Percentiles rank a stretch among this genome's conserved stretches.
Conservation (phyloP, 768 basidiomycete species). For the Coprinopsis sp. region DNA sequence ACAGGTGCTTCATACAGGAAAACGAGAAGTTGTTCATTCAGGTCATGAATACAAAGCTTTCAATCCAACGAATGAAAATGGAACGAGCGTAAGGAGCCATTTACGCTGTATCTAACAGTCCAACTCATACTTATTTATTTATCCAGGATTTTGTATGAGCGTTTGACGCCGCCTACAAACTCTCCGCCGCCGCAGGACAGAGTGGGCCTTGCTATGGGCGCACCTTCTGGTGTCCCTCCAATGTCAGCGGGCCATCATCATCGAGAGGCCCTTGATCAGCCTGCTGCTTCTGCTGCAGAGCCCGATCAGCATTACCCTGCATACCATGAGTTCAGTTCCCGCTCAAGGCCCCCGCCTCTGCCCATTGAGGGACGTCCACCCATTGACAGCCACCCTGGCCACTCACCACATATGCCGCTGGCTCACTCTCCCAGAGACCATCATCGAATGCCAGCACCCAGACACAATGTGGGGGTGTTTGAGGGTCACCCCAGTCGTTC, state of each 20-base stretch:
- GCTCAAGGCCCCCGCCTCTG: too few relatives aligned
- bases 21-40: slow-evolving; percentile 86
- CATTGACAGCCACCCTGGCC: slow-evolving; percentile 44
- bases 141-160: slow-evolving; percentile 68
- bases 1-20: slow-evolving; percentile 47
- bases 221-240: slow-evolving; percentile 29
- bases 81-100: slow-evolving; percentile 72
- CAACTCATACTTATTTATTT: slow-evolving; percentile 14
- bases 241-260: slow-evolving; percentile 28
- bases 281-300: slow-evolving; percentile 37
- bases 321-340: slow-evolving; percentile 8
- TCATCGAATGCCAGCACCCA: slow-evolving; percentile 43
- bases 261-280: slow-evolving; percentile 37
- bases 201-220: slow-evolving; percentile 25
- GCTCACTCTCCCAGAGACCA: slow-evolving; percentile 44
- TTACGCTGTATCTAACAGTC: slow-evolving; percentile 16
- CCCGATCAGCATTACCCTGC: slow-evolving; percentile 30
- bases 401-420: slow-evolving; percentile 35
- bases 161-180: slow-evolving; percentile 57
- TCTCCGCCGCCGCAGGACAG: slow-evolving; percentile 48
- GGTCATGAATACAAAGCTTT: slow-evolving; percentile 72
- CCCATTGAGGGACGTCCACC: slow-evolving; percentile 45
- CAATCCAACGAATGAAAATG: slow-evolving; percentile 81
- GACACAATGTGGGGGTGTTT: slow-evolving; percentile 37
- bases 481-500: slow-evolving; percentile 22